phyloP scores from a whole-genome alignment of 768 basidiomycete genomes.

The Tulasnella sp. region DNA sequence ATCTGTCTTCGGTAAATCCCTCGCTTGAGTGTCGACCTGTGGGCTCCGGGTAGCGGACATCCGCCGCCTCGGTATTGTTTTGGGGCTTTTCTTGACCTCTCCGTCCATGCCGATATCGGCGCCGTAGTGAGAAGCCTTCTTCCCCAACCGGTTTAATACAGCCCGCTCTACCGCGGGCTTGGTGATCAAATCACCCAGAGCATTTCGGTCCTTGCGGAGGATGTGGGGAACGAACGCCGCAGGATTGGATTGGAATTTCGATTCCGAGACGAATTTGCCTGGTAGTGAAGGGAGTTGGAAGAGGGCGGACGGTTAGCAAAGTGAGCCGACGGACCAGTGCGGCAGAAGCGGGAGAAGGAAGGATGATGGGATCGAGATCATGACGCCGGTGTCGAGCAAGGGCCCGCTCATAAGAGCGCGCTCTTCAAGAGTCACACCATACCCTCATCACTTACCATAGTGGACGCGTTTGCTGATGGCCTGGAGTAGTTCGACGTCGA shows the following conservation, averaged over 20 bases:
- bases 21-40: slow-evolving; percentile 5
- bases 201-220: slow-evolving; percentile 64
- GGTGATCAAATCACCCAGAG: slow-evolving; percentile 84
- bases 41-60: not conserved
- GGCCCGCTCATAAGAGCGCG: not conserved
- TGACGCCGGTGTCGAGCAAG: not conserved
- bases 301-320: not conserved
- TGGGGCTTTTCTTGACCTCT: slow-evolving; percentile 38
- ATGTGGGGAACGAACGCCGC: slow-evolving; percentile 91
- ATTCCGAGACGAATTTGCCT: slow-evolving; percentile 99
- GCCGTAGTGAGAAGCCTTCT: slow-evolving; percentile 74
- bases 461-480: slow-evolving; percentile 98
- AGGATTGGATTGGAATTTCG: slow-evolving; percentile 87
- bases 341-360: not conserved
- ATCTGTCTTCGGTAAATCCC: slow-evolving; percentile 26
- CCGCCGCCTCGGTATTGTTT: not conserved
- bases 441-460: slow-evolving; percentile 63
- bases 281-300: slow-evolving; percentile 5
- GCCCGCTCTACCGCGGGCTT: slow-evolving; percentile 92
- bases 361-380: slow-evolving; percentile 14
- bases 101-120: slow-evolving; percentile 77
- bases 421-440: not conserved
- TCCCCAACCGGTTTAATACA: slow-evolving; percentile 74
- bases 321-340: not conserved
- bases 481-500: slow-evolving; percentile 95